Evolutionary conservation across 192 early-diverging fungal species (phyloP), one percentile per base, ranked within the genome.

Genomic region (Backusella macrospora): DNA sequence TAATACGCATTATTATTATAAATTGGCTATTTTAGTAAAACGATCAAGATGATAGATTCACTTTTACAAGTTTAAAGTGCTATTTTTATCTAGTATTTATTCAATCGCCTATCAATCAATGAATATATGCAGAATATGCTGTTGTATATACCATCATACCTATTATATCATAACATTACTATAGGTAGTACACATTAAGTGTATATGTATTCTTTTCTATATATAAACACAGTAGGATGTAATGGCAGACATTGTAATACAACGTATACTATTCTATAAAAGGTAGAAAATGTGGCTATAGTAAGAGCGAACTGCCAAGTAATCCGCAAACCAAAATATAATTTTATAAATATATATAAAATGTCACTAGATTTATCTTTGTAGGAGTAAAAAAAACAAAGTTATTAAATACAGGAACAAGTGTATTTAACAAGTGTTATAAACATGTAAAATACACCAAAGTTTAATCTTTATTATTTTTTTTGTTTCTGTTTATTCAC

Each of bases 241-340:
- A 59, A 59, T 26, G 52, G n/a, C 52, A 59, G 52, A 59, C 52
- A 59, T 26, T 59, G 52, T 59, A 59, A 59, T 59, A 59, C 52
- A 59, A 59, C 13, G 26, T 26, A 26, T 23, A 0, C 10, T 4
- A 26, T 59, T 59, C 52, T 59, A 59, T 59, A 59, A 59, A 59
- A 26, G 52, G 52, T 12, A 26, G 8, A 23, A 59, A 5, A 12
- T 59, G 21, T 59, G 10, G 1, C 12, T 26, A 59, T 8, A 49
- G 18, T 14, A 49, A 8, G 18, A 18, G 7, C 18, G 8, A 8
- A 18, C 48, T 10, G 23, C 4, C 9, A 59, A 59, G 18, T 1
- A 6, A 49, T 49, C 18, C 9, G 48, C 18, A 49, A 9, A 9
- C 9, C 15, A 49, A 8, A 34, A 34, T 34, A 34, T 34, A 34